Percentiles rank a stretch among this genome's conserved stretches.
Evolutionary conservation across 2,329 filamentous ascomycete genomes (phyloP).

Genomic region (Dactylella cylindrospora): DNA sequence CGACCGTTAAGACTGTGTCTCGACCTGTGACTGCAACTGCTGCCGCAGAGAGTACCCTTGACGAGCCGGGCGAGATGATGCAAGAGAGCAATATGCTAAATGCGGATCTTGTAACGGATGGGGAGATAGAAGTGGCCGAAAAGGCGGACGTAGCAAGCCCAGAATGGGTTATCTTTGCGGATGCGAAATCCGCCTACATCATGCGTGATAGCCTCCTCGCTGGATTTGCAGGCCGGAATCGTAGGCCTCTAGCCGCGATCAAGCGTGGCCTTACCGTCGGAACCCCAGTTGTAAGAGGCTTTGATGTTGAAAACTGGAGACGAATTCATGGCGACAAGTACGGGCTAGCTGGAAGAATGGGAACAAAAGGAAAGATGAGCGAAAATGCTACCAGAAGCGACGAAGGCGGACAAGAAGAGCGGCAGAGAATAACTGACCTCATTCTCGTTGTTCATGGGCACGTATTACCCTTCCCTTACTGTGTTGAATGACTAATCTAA

Average conservation of each 20-base stretch:
- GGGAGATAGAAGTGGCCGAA: conserved; percentile 15
- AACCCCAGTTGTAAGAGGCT: conserved; percentile 84
- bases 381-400: conserved; percentile 56
- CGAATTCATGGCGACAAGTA: conserved; percentile 59
- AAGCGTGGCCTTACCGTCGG: conserved; percentile 80
- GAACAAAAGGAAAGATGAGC: conserved; percentile 50
- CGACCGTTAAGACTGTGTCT: conserved; percentile 23
- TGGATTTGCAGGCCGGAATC: conserved; percentile 47
- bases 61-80: conserved; percentile 12
- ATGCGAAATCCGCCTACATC: conserved; percentile 74
- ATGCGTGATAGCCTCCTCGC: conserved; percentile 82
- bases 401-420: conserved; percentile 65
- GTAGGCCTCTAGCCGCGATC: conserved; percentile 79
- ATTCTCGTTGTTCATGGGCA: conserved; percentile 83
- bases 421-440: conserved; percentile 76
- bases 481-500: background rate
- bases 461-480: no score
- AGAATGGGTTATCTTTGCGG: conserved; percentile 73
- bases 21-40: conserved; percentile 26
- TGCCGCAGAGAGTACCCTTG: background rate
- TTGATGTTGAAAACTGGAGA: conserved; percentile 76
- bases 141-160: conserved; percentile 30
- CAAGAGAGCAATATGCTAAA: conserved; percentile 8
- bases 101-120: conserved; percentile 26
- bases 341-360: conserved; percentile 52